Percentiles rank a stretch among this genome's conserved stretches.
These are phyloP conservation scores for Ilex asprella DNA, from an alignment of 257 asterid species.

Conservation along the genomic window DNA sequence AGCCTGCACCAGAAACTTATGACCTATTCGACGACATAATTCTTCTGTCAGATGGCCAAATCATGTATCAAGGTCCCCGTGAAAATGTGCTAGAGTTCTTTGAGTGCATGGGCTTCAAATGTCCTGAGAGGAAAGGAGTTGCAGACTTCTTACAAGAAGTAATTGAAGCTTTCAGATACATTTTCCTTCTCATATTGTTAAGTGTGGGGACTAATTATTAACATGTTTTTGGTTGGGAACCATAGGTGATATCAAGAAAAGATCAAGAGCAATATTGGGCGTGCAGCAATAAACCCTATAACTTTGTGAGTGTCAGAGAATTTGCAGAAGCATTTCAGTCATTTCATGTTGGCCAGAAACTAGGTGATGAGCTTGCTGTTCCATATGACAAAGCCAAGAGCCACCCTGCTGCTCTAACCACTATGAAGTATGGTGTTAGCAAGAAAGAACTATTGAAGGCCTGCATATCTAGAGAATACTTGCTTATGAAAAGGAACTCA, in stretches of 20 bases:
- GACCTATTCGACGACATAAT: conserved; percentile 75
- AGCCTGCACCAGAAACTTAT: conserved; percentile 92
- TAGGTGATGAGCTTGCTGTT: conserved; percentile 58
- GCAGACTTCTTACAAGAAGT: conserved; percentile 96
- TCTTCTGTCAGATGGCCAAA: conserved; percentile 69
- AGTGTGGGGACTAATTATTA: neutral
- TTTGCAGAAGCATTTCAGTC: conserved; percentile 71
- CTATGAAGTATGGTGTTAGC: conserved; percentile 53
- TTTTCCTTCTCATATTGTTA: neutral
- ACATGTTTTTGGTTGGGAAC: neutral
- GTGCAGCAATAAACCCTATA: conserved; percentile 44
- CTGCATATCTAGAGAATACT: conserved; percentile 54
- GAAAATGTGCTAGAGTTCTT: conserved; percentile 69
- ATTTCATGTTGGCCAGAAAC: conserved; percentile 53
- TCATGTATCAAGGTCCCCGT: conserved; percentile 86
- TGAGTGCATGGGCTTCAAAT: conserved; percentile 65
- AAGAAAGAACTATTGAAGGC: conserved; percentile 71
- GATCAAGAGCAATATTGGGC: conserved; percentile 88
- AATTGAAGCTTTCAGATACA: conserved; percentile 8
- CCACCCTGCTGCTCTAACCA: conserved; percentile 67
- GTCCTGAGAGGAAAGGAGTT: conserved; percentile 86
- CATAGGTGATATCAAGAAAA: conserved; percentile 75
- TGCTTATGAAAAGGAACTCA: conserved; percentile 72
- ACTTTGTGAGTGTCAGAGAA: conserved; percentile 44
- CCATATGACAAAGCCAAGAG: conserved; percentile 61